A percentile compares a stretch with the other conserved stretches of the same genome.
Conservation (phyloP, 1,284 basidiomycete species). For the Abortiporus biennis region DNA sequence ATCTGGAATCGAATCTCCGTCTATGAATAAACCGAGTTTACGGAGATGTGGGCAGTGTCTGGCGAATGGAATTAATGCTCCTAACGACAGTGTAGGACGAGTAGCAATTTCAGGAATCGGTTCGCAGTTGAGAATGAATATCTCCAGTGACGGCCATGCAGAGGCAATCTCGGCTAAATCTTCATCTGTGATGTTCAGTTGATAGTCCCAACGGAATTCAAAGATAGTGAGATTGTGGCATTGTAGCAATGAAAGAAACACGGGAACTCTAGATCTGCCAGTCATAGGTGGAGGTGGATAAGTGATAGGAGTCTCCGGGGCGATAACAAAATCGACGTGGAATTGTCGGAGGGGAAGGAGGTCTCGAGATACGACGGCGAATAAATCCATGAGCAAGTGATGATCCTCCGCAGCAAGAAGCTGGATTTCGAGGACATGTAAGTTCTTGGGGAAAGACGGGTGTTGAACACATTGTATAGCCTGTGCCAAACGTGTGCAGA, state of each 20-base stretch:
- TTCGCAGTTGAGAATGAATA: slow-evolving; percentile 44
- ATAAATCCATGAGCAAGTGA: slow-evolving; percentile 32
- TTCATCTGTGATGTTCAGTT: slow-evolving; percentile 37
- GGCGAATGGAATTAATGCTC: slow-evolving; percentile 45
- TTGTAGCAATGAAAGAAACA: slow-evolving; percentile 42
- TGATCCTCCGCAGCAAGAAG: slow-evolving; percentile 38
- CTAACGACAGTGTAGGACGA: slow-evolving; percentile 35
- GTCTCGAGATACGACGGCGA: slow-evolving; percentile 34
- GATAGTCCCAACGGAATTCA: slow-evolving; percentile 49
- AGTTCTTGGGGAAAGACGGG: slow-evolving; percentile 22
- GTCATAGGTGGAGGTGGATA: slow-evolving; percentile 15
- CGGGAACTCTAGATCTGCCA: slow-evolving; percentile 36
- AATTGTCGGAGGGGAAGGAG: slow-evolving; percentile 35
- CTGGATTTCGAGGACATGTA: slow-evolving; percentile 46
- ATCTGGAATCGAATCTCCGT: slow-evolving; percentile 26
- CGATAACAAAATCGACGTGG: slow-evolving; percentile 22
- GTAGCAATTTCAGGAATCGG: slow-evolving; percentile 31
- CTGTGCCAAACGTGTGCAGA: slow-evolving; percentile 36
- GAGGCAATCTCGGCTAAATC: slow-evolving; percentile 44
- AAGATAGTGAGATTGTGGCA: slow-evolving; percentile 39
- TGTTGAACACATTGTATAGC: slow-evolving; percentile 14
- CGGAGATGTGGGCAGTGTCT: slow-evolving; percentile 42
- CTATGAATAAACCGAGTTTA: slow-evolving; percentile 47
- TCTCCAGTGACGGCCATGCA: slow-evolving; percentile 42
- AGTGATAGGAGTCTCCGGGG: slow-evolving; percentile 15